A percentile compares a stretch with the other conserved stretches of the same genome.
Evolutionary conservation across 306 rosid species (phyloP).

Genomic region (Vachellia pachyceras): DNA sequence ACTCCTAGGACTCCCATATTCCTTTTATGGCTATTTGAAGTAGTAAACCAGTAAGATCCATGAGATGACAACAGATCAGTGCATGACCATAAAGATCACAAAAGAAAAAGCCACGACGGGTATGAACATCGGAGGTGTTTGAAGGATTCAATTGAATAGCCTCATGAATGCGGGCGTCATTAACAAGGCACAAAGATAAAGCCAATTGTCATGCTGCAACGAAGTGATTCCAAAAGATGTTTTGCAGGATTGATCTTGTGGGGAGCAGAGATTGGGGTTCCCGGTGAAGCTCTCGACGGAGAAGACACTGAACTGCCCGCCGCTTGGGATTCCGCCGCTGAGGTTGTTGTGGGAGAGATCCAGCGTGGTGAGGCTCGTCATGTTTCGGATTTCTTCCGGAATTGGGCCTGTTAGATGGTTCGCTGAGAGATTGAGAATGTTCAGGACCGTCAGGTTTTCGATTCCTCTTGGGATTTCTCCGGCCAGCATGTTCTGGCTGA

Average conservation of each 20-base stretch:
- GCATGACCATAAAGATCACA: neutral
- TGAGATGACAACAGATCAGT: no score
- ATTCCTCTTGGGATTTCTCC: constrained; percentile 73
- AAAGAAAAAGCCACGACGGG: no score
- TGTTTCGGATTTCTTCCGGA: constrained; percentile 63
- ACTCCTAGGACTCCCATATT: no score
- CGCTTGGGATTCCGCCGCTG: constrained; percentile 60
- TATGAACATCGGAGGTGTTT: no score
- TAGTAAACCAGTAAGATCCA: no score
- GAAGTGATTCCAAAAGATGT: neutral
- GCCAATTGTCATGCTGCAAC: neutral
- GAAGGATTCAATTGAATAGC: neutral
- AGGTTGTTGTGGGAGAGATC: constrained; percentile 74
- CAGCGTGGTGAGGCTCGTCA: constrained; percentile 70
- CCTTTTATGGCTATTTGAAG: no score
- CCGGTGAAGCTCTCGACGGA: constrained; percentile 59
- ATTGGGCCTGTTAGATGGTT: constrained; percentile 60
- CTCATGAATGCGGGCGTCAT: neutral
- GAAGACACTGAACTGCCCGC: constrained; percentile 72
- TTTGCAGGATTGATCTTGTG: constrained; percentile 28
- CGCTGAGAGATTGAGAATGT: constrained; percentile 63
- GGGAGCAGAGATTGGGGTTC: constrained; percentile 67
- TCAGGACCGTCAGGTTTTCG: constrained; percentile 41
- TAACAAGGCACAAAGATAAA: neutral
- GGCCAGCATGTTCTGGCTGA: constrained; percentile 57